Percentiles rank a stretch among this genome's conserved stretches.
Evolutionary conservation across 345 rosid species (phyloP).

Genomic region (Carallia brachiata): DNA sequence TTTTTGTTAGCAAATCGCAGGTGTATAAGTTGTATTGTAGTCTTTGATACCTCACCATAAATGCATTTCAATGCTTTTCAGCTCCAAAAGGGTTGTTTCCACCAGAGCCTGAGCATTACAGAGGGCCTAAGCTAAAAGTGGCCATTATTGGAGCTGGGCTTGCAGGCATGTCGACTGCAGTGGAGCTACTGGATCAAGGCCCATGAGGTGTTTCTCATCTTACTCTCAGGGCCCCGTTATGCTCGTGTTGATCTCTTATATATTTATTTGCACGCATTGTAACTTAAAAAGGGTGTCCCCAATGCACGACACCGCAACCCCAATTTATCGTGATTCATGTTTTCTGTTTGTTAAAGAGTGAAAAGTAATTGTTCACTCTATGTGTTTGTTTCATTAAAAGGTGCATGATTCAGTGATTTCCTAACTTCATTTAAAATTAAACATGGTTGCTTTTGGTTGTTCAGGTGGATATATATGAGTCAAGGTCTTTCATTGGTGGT

Average conservation of each 20-base stretch:
- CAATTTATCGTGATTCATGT: no score
- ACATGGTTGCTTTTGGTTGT: slow-evolving; percentile 10
- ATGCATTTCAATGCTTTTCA: slow-evolving; percentile 38
- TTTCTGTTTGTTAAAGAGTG: no score
- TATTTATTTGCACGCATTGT: not conserved
- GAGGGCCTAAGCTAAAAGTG: slow-evolving; percentile 96
- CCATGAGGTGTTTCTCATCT: slow-evolving; percentile 63
- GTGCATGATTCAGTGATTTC: not conserved
- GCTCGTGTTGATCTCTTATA: not conserved
- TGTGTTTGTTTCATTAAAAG: not conserved
- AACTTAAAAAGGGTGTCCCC: no score
- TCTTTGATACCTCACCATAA: not conserved
- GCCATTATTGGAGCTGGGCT: slow-evolving; percentile 98
- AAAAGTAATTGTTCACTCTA: no score
- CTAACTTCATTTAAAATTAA: not conserved
- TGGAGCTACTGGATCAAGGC: slow-evolving; percentile 95
- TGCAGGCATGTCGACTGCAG: slow-evolving; percentile 99
- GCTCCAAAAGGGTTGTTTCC: slow-evolving; percentile 99
- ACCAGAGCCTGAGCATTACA: slow-evolving; percentile 82
- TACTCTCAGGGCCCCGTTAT: not conserved
- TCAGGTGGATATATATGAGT: slow-evolving; percentile 96
- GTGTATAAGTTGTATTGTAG: not conserved
- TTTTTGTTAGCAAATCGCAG: not conserved
- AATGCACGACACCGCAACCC: no score
- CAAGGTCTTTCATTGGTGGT: slow-evolving; percentile 90